Evolutionary conservation across 164 flowering plant genomes (phyloP), one percentile per base, ranked within the genome.

Genomic region (Saururus chinensis): DNA sequence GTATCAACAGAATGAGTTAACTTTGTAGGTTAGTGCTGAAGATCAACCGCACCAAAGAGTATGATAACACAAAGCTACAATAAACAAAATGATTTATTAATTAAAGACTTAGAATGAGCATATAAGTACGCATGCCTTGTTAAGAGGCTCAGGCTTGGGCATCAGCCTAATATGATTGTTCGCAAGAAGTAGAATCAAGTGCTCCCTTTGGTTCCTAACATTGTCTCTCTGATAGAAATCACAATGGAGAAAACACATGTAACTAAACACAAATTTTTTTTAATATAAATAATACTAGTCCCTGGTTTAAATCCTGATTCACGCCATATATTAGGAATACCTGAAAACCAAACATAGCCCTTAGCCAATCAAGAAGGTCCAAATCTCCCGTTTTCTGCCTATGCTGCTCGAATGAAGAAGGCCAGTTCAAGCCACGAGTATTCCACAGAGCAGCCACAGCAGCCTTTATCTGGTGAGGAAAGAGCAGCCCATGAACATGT

Each of bases 291-390:
- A 56, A 9, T 14, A 26, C 22, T 4, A n/a, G 22, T 30, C 12
- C 6, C 9, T 11, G 12, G 26, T 42, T n/a, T 20, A n/a, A 11
- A 20, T 41, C 22, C 25, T 40, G 8, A 30, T 11, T 14, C 14
- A 24, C 1, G 10, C 23, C 16, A 55, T 23, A 23, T 23, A 24
- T 23, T 1, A 21, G 2, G 35, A 23, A 30, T 74, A 72, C 99
- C 96, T 95, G 99, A 79, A 95, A 95, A 17, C 99, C 99, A 70
- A 95, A 95, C 99, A 95, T 91, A 40, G 96, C 95, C 60, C 88
- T 79, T 53, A 95, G 73, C 99, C 99, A 95, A 75, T 95, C 99
- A 56, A 95, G 87, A 69, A 95, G 78, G 71, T 95, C 99, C 55
- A 89, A 59, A 58, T 95, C 92, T 65, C 86, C 90, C 14, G 89